Percentiles rank a stretch among this genome's conserved stretches.
Conservation (phyloP, 1,284 basidiomycete species). For the Heliocybe sulcata region DNA sequence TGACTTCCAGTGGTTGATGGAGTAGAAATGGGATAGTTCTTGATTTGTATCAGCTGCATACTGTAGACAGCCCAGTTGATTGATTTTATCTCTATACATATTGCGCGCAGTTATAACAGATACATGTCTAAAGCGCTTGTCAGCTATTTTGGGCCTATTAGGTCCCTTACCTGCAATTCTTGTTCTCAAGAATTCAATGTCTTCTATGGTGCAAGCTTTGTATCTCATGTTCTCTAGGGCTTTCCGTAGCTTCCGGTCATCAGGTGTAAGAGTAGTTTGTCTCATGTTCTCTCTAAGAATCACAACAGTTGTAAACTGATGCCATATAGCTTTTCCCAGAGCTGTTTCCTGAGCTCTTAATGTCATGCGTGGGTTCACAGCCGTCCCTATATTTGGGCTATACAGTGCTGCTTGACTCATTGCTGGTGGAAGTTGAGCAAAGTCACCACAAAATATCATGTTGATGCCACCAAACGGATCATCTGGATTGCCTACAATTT, state of each 20-base stretch:
- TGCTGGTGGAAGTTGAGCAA: constrained; percentile 20
- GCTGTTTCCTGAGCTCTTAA: constrained; percentile 15
- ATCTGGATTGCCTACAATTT: too few species aligned
- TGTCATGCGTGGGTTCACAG: constrained; percentile 3
- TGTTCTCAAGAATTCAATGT: constrained; percentile 22
- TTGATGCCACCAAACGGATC: too few species aligned
- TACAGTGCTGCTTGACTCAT: constrained; percentile 13
- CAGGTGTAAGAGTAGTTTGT: constrained; percentile 15
- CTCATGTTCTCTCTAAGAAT: constrained; percentile 30
- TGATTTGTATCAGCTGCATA: constrained; percentile 24
- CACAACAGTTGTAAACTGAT: constrained; percentile 25
- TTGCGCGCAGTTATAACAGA: too few species aligned
- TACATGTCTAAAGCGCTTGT: too few species aligned
- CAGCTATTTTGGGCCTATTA: constrained; percentile 11
- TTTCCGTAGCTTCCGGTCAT: constrained; percentile 19
- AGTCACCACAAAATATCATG: constrained; percentile 20
- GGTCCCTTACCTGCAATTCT: constrained; percentile 9
- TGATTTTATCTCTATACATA: constrained; percentile 24
- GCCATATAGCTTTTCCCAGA: constrained; percentile 27
- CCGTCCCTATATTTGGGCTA: constrained; percentile 8
- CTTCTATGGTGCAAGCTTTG: constrained; percentile 22
- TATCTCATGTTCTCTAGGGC: constrained; percentile 27
- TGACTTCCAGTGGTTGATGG: constrained; percentile 13
- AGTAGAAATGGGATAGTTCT: constrained; percentile 20
- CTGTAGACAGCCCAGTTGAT: constrained; percentile 14